Evolutionary conservation across 2,329 filamentous ascomycete genomes (phyloP).

Genomic region (Sarocladiaceae sp.): DNA sequence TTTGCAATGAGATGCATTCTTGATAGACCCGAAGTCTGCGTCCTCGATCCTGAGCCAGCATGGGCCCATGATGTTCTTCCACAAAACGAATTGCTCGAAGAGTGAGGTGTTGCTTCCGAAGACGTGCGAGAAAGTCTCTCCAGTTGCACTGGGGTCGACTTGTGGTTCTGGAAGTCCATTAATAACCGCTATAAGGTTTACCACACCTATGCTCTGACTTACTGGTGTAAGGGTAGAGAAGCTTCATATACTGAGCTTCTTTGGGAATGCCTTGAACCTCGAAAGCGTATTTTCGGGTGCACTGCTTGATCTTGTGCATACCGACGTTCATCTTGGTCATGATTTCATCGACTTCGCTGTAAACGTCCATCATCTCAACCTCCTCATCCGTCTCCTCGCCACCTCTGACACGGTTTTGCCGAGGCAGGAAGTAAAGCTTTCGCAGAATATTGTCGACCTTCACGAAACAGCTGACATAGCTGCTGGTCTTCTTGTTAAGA

Average conservation of each 20-base stretch:
- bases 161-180: slow-evolving; percentile 48
- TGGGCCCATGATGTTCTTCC: slow-evolving; percentile 98
- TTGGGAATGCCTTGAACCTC: slow-evolving; percentile 83
- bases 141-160: slow-evolving; percentile 65
- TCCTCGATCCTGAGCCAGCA: slow-evolving; percentile 93
- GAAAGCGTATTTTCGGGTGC: slow-evolving; percentile 90
- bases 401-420: slow-evolving; percentile 52
- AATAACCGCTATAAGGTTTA: neutral
- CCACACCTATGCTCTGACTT: no score
- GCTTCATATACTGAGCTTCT: slow-evolving; percentile 87
- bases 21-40: slow-evolving; percentile 77
- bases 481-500: slow-evolving; percentile 75
- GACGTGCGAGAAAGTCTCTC: slow-evolving; percentile 89
- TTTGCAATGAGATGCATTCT: slow-evolving; percentile 96
- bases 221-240: slow-evolving; percentile 92
- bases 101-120: slow-evolving; percentile 92
- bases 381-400: slow-evolving; percentile 71
- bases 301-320: slow-evolving; percentile 92
- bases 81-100: slow-evolving; percentile 97
- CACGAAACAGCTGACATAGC: slow-evolving; percentile 87
- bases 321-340: slow-evolving; percentile 84
- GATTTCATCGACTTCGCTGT: slow-evolving; percentile 79
- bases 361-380: slow-evolving; percentile 84
- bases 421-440: slow-evolving; percentile 89
- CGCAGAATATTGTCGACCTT: slow-evolving; percentile 93